Percentiles rank a stretch among this genome's conserved stretches.
phyloP scores from a whole-genome alignment of 1,284 basidiomycete species.

The Jaminaea rosea region DNA sequence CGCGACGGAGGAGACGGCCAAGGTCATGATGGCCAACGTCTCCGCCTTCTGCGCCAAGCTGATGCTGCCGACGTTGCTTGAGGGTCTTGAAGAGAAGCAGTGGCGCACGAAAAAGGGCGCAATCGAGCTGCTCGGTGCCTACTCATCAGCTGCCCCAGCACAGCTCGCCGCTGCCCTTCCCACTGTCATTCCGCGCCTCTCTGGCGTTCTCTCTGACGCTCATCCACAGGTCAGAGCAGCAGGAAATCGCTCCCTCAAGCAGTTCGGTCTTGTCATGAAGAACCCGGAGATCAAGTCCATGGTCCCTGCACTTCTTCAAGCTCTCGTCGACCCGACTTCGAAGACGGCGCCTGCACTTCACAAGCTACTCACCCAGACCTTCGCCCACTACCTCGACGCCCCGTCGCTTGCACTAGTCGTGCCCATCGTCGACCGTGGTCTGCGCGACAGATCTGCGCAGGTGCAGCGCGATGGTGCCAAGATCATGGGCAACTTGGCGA shows the following conservation, averaged over 20 bases:
- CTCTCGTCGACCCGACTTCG: slow-evolving; percentile 79
- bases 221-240: slow-evolving; percentile 89
- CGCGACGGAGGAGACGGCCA: slow-evolving; percentile 83
- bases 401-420: slow-evolving; percentile 94
- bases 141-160: slow-evolving; percentile 95
- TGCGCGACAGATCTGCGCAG: slow-evolving; percentile 82
- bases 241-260: slow-evolving; percentile 90
- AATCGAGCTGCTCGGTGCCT: slow-evolving; percentile 93
- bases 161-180: slow-evolving; percentile 92
- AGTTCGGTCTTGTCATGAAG: slow-evolving; percentile 69
- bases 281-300: slow-evolving; percentile 75
- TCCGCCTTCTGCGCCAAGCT: slow-evolving; percentile 63
- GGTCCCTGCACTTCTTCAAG: slow-evolving; percentile 85
- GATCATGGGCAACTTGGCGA: slow-evolving; percentile 89
- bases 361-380: slow-evolving; percentile 81
- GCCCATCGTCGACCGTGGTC: slow-evolving; percentile 87
- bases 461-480: slow-evolving; percentile 92
- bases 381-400: slow-evolving; percentile 96
- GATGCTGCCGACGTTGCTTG: slow-evolving; percentile 79
- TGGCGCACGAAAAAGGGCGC: slow-evolving; percentile 98
- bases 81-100: slow-evolving; percentile 92
- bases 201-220: slow-evolving; percentile 89
- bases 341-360: slow-evolving; percentile 80
- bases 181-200: slow-evolving; percentile 88
- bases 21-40: slow-evolving; percentile 89